Base-by-base conservation (phyloP, 352 stramenopile species). In the Pythium grandisporangium region DNA sequence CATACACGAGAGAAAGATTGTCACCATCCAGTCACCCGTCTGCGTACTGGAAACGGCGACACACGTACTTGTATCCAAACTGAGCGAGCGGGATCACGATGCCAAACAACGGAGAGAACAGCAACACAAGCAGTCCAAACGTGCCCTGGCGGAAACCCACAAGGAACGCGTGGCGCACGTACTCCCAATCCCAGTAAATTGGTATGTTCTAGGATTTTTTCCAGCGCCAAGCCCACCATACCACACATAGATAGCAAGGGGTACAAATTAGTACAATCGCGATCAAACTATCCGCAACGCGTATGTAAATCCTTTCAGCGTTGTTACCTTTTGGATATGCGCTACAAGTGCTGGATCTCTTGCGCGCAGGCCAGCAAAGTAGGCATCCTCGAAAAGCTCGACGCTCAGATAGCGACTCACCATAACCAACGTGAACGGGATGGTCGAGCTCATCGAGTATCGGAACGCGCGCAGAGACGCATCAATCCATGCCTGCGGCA, bases 181-280 rank as follows among this genome's bases (percentile, higher is more conserved):
- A 84, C 52, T 87, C 74, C 70, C 59, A 70, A 40, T 87, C 74
- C 74, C 70, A 87, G 43, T 76, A 81, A 39, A 84, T 69, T 4
- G 70, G 65, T 66, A 68, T 66, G 68, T 55, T 66, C 39, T 43
- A 55, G n/a, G n/a, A n/a, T n/a, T n/a, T n/a, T n/a, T n/a, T n/a
- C n/a, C n/a, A n/a, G n/a, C n/a, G n/a, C n/a, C n/a, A n/a, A n/a
- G n/a, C n/a, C n/a, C n/a, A n/a, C n/a, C n/a, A n/a, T n/a, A n/a
- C n/a, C n/a, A n/a, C n/a, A n/a, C n/a, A n/a, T n/a, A n/a, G n/a
- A n/a, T n/a, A n/a, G n/a, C n/a, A n/a, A n/a, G n/a, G n/a, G n/a
- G n/a, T n/a, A n/a, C n/a, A n/a, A n/a, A n/a, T n/a, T n/a, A n/a
- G n/a, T n/a, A n/a, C n/a, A n/a, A n/a, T n/a, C n/a, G 22, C 39